Evolutionary conservation across 2,329 filamentous ascomycete species (phyloP).

Genomic region (Paraphoma chrysanthemicola): DNA sequence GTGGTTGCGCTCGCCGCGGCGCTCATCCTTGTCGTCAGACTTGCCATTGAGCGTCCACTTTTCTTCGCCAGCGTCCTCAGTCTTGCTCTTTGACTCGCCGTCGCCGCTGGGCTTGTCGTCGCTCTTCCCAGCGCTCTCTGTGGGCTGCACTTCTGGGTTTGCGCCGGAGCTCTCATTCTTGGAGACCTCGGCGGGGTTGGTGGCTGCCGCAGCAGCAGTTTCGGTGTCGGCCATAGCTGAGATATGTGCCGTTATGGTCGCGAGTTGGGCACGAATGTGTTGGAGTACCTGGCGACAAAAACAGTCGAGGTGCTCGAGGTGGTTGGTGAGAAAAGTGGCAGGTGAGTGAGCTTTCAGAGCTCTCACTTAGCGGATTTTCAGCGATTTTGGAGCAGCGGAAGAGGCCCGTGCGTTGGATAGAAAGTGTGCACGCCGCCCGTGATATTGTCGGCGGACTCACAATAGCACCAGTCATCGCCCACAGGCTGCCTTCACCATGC

Average conservation of each 20-base stretch:
- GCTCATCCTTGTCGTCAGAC: conserved; percentile 18
- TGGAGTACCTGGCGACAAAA: conserved; percentile 6
- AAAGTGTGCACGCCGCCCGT: not conserved
- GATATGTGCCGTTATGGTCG: conserved; percentile 13
- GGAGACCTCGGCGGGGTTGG: conserved; percentile 26
- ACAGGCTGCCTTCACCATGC: conserved; percentile 37
- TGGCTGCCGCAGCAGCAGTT: conserved; percentile 19
- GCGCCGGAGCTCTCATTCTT: conserved; percentile 17
- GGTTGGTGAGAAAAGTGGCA: conserved; percentile 1
- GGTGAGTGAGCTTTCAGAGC: conserved; percentile 5
- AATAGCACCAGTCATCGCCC: conserved; percentile 10
- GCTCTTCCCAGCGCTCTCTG: conserved; percentile 14
- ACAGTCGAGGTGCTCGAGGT: not conserved
- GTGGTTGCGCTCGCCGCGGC: conserved; percentile 12
- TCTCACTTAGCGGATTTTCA: conserved; percentile 2
- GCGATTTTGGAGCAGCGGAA: not conserved
- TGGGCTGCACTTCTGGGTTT: conserved; percentile 16
- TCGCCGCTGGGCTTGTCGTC: conserved; percentile 7
- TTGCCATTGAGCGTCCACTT: conserved; percentile 24
- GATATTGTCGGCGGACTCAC: conserved; percentile 5
- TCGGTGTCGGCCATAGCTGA: conserved; percentile 32
- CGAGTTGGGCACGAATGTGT: conserved; percentile 4
- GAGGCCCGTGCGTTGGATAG: not conserved
- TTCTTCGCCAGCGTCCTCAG: conserved; percentile 21
- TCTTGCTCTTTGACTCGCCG: conserved; percentile 5